These are phyloP conservation scores for Beta macrorhiza DNA, from an alignment of 179 eudicot genomes.

Conservation along the genomic window DNA sequence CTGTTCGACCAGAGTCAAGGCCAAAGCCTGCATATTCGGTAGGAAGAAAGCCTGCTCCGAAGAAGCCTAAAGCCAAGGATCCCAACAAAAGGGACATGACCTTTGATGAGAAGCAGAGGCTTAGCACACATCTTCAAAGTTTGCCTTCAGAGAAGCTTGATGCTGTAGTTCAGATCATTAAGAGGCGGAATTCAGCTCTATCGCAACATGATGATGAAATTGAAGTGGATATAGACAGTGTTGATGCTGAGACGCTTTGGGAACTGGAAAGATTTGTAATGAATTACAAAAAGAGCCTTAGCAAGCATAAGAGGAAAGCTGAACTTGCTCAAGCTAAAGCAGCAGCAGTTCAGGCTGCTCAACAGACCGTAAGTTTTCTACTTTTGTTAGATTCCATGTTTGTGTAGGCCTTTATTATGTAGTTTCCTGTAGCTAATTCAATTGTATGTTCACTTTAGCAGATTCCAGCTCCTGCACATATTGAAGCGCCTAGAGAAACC, in stretches of 20 bases:
- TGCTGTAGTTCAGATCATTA: constrained; percentile 45
- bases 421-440: neutral
- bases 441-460: constrained; percentile 26
- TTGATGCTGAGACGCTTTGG: constrained; percentile 52
- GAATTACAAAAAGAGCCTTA: constrained; percentile 44
- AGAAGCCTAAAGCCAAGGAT: constrained; percentile 53
- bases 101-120: constrained; percentile 44
- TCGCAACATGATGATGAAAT: constrained; percentile 52
- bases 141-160: constrained; percentile 52
- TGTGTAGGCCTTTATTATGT: neutral
- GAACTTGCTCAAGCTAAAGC: constrained; percentile 39
- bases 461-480: constrained; percentile 36
- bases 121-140: constrained; percentile 45
- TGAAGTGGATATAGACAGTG: constrained; percentile 53
- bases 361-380: constrained; percentile 37
- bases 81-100: constrained; percentile 52
- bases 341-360: constrained; percentile 40
- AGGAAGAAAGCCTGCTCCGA: constrained; percentile 40
- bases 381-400: neutral
- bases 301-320: constrained; percentile 43
- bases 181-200: constrained; percentile 46
- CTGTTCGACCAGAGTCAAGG: constrained; percentile 36
- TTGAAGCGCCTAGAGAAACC: constrained; percentile 35
- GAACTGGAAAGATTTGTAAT: constrained; percentile 51
- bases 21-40: constrained; percentile 35